phyloP scores from a whole-genome alignment of 1,139 yeast genomes.

The Candida tetrigidarum region DNA sequence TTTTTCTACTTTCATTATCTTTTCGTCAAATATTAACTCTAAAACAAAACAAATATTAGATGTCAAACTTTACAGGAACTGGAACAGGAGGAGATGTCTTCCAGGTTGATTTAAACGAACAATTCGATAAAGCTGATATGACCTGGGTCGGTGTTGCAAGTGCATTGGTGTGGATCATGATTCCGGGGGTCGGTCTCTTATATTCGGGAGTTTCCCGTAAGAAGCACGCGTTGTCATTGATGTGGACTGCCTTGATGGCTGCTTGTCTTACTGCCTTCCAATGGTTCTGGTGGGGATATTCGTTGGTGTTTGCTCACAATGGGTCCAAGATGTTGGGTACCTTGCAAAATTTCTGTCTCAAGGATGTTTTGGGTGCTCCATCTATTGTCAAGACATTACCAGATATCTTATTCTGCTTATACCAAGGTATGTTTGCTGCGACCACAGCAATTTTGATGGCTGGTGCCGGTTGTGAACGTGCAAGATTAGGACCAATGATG shows the following conservation, averaged over 20 bases:
- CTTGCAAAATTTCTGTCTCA: constrained; percentile 77
- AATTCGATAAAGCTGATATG: constrained; percentile 78
- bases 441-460: constrained; percentile 91
- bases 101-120: constrained; percentile 71
- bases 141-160: constrained; percentile 84
- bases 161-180: constrained; percentile 89
- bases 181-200: constrained; percentile 90
- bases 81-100: constrained; percentile 85
- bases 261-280: constrained; percentile 81
- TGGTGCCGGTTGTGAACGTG: constrained; percentile 98
- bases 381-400: constrained; percentile 71
- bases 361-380: constrained; percentile 82
- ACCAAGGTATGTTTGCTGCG: constrained; percentile 96
- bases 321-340: constrained; percentile 76
- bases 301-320: constrained; percentile 81
- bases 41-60: not conserved
- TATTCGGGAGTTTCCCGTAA: constrained; percentile 92
- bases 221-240: constrained; percentile 85
- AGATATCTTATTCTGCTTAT: constrained; percentile 84
- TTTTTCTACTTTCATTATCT: not conserved
- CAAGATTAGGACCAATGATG: constrained; percentile 97
- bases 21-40: not conserved
- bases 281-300: constrained; percentile 98
- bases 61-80: constrained; percentile 43
- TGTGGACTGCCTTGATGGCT: constrained; percentile 96